Percentiles rank a stretch among this genome's conserved stretches.
These are phyloP conservation scores for Akanthomyces lecanii DNA, from an alignment of 2,329 filamentous ascomycete genomes.

Conservation along the genomic window DNA sequence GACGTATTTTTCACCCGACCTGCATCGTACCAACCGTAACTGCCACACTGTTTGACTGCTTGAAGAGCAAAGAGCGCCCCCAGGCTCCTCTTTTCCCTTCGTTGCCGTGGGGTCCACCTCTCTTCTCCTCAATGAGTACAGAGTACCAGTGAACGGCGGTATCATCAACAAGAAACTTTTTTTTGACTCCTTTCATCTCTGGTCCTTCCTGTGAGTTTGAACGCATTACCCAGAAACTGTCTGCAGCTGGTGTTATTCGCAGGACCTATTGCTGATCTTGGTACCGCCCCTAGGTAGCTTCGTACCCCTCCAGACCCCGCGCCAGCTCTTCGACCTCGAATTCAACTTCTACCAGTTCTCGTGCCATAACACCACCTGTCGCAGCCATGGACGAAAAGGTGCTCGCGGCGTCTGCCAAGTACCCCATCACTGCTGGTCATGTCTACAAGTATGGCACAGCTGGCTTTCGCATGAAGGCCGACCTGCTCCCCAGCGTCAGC, in stretches of 20 bases:
- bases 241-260: not conserved
- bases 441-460: constrained; percentile 63
- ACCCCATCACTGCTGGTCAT: constrained; percentile 53
- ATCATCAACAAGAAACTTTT: not conserved
- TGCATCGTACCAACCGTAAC: not conserved
- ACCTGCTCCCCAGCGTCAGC: constrained; percentile 85
- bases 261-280: not conserved
- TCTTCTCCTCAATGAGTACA: constrained; percentile 1
- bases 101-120: constrained; percentile 7
- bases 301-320: constrained; percentile 13
- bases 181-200: not conserved
- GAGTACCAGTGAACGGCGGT: not conserved
- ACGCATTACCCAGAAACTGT: not conserved
- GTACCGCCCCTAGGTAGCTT: not conserved
- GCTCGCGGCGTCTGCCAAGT: constrained; percentile 57
- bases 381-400: constrained; percentile 51
- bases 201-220: not conserved
- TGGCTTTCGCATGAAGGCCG: constrained; percentile 65
- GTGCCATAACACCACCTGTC: not conserved
- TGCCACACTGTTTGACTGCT: no score
- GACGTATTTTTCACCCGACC: not conserved
- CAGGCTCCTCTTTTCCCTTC: constrained; percentile 1
- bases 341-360: not conserved
- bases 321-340: constrained; percentile 4
- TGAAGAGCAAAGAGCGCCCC: not conserved